phyloP scores from a whole-genome alignment of 306 rosid genomes.

The Begonia fuchsioides region DNA sequence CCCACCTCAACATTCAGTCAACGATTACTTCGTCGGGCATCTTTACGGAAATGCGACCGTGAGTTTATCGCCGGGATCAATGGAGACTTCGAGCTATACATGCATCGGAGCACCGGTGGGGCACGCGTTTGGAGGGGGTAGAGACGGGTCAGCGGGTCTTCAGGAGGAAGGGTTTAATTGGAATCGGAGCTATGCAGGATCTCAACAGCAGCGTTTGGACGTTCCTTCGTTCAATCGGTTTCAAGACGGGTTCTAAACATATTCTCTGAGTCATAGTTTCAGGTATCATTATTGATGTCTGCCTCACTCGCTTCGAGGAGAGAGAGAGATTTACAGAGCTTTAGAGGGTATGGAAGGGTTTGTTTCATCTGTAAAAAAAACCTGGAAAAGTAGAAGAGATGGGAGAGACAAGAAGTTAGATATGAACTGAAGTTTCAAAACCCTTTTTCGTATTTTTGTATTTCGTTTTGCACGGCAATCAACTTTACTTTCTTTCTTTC shows the following conservation, averaged over 20 bases:
- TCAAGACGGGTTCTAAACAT: slow-evolving; percentile 65
- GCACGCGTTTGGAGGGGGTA: slow-evolving; percentile 25
- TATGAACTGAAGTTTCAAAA: slow-evolving; percentile 46
- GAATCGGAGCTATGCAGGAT: too few species aligned
- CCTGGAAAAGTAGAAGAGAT: slow-evolving; percentile 8
- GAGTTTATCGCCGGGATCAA: slow-evolving; percentile 15
- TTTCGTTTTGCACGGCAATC: slow-evolving; percentile 37
- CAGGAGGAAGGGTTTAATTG: not conserved
- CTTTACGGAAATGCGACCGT: slow-evolving; percentile 20
- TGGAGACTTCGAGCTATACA: slow-evolving; percentile 27
- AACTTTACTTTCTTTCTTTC: not conserved
- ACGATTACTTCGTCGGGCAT: slow-evolving; percentile 61
- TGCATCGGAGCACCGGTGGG: slow-evolving; percentile 93
- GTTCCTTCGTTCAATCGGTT: slow-evolving; percentile 64
- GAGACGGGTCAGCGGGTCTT: slow-evolving; percentile 25
- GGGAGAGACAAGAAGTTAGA: slow-evolving; percentile 45
- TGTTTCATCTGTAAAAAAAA: slow-evolving; percentile 17
- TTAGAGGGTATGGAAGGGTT: slow-evolving; percentile 22
- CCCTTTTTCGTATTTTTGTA: slow-evolving; percentile 11
- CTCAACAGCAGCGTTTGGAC: slow-evolving; percentile 21
- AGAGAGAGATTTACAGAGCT: slow-evolving; percentile 19
- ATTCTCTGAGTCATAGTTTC: slow-evolving; percentile 14
- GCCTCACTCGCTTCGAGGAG: slow-evolving; percentile 25
- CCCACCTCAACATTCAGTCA: slow-evolving; percentile 11
- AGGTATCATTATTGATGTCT: slow-evolving; percentile 15